Evolutionary conservation across 768 basidiomycete genomes (phyloP).

Genomic region (Rhodosporidiobolus sp.): DNA sequence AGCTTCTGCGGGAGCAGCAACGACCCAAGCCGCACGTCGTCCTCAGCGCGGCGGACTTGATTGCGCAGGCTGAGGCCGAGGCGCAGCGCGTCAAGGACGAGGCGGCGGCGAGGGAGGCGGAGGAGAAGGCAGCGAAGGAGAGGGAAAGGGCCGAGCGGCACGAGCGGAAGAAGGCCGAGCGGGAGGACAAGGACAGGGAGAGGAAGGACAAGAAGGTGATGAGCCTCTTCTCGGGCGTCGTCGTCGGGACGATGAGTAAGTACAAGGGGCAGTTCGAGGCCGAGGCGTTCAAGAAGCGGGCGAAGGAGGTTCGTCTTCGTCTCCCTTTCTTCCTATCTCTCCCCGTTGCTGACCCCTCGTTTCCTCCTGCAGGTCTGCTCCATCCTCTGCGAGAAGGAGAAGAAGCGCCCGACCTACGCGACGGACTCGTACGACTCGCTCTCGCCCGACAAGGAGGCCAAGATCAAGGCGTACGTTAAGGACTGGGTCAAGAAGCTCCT

Average conservation of each 20-base stretch:
- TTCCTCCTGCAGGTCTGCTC: constrained; percentile 65
- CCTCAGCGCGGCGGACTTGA: constrained; percentile 46
- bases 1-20: background rate
- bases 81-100: constrained; percentile 40
- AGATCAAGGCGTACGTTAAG: constrained; percentile 90
- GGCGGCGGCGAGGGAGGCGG: constrained; percentile 39
- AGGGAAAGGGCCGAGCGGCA: constrained; percentile 31
- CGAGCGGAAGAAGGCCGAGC: constrained; percentile 57
- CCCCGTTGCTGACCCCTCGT: background rate
- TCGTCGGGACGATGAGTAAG: constrained; percentile 90
- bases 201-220: constrained; percentile 69
- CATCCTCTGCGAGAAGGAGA: constrained; percentile 88
- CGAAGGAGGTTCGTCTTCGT: constrained; percentile 70
- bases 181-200: constrained; percentile 29
- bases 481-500: constrained; percentile 79
- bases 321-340: too few species aligned
- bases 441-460: constrained; percentile 77
- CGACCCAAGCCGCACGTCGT: constrained; percentile 10
- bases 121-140: constrained; percentile 33
- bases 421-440: constrained; percentile 70
- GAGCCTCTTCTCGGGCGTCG: constrained; percentile 80
- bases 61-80: constrained; percentile 48
- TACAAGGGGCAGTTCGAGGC: constrained; percentile 67
- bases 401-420: constrained; percentile 75
- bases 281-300: constrained; percentile 88